These are phyloP conservation scores for Coemansia interrupta DNA, from an alignment of 192 early-diverging fungal genomes.

Conservation along the genomic window DNA sequence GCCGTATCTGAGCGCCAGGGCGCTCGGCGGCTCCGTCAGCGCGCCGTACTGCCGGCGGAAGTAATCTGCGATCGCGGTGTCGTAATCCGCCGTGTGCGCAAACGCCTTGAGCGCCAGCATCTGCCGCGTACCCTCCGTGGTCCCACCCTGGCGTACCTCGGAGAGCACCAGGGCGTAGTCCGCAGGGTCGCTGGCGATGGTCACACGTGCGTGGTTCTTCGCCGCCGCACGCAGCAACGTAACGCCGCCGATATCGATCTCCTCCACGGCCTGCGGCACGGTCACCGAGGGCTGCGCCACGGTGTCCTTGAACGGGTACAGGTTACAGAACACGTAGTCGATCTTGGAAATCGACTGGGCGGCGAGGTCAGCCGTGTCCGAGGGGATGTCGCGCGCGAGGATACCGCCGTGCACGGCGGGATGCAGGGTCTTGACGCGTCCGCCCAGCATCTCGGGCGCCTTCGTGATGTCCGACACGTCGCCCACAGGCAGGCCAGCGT, in stretches of 20 bases:
- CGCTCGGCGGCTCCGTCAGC: constrained; percentile 58
- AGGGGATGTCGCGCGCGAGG: constrained; percentile 79
- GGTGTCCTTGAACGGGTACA: constrained; percentile 97
- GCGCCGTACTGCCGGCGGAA: constrained; percentile 84
- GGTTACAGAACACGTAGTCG: constrained; percentile 94
- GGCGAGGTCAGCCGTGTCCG: constrained; percentile 83
- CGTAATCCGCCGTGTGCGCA: constrained; percentile 93
- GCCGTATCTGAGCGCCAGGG: constrained; percentile 90
- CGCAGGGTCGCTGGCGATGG: constrained; percentile 85
- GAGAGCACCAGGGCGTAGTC: constrained; percentile 81
- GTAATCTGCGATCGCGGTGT: constrained; percentile 90
- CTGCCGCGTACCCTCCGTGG: constrained; percentile 72
- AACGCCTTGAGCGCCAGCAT: constrained; percentile 92
- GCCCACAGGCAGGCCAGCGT: constrained; percentile 82
- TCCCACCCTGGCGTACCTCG: constrained; percentile 66
- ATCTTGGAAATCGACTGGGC: constrained; percentile 89
- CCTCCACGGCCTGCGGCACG: constrained; percentile 92
- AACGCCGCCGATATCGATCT: constrained; percentile 98
- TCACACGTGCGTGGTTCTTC: constrained; percentile 96
- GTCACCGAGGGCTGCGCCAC: constrained; percentile 85
- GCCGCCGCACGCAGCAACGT: constrained; percentile 96
- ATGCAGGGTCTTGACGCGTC: constrained; percentile 98
- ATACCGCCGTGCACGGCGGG: constrained; percentile 98
- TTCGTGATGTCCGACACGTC: constrained; percentile 97
- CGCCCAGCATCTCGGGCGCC: constrained; percentile 98